Percentiles rank a stretch among this genome's conserved stretches.
phyloP scores from a whole-genome alignment of 2,329 filamentous ascomycete species.

The Botrytis sinoallii region DNA sequence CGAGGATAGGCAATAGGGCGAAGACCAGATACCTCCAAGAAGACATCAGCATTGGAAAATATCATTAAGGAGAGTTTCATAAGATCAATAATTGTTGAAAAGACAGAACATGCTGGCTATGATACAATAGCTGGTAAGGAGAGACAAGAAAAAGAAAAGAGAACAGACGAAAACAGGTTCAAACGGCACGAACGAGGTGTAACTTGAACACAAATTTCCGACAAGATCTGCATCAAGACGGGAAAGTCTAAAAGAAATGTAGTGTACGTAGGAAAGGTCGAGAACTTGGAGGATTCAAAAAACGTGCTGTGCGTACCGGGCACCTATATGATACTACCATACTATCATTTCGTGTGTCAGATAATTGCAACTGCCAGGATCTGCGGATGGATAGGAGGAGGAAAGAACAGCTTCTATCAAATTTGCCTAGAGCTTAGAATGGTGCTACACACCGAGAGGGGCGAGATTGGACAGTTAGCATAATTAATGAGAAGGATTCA shows the following conservation, averaged over 20 bases:
- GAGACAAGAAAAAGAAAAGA: conserved; percentile 10
- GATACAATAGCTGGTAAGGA: conserved; percentile 8
- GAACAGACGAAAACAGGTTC: conserved; percentile 4
- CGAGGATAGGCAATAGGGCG: conserved; percentile 10
- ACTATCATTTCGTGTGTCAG: conserved; percentile 13
- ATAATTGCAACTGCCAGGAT: conserved; percentile 12
- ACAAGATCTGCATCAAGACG: conserved; percentile 10
- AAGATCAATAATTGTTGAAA: conserved; percentile 14
- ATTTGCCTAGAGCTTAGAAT: conserved; percentile 18
- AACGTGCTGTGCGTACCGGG: conserved; percentile 6
- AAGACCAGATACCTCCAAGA: conserved; percentile 17
- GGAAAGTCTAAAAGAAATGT: background rate
- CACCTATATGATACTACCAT: conserved; percentile 7
- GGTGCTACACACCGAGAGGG: conserved; percentile 8
- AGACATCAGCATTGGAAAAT: conserved; percentile 19
- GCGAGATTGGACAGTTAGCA: conserved; percentile 13
- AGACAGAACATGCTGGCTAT: conserved; percentile 20
- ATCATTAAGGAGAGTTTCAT: conserved; percentile 17
- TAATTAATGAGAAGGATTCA: conserved; percentile 16
- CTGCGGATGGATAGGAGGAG: conserved; percentile 15
- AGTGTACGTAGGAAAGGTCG: conserved; percentile 15
- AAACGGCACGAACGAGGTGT: conserved; percentile 8
- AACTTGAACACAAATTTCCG: conserved; percentile 10
- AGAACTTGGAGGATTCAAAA: conserved; percentile 16
- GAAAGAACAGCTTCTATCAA: conserved; percentile 8